These are phyloP conservation scores for Didymellaceae sp. DNA, from an alignment of 2,329 filamentous ascomycete genomes.

Conservation along the genomic window DNA sequence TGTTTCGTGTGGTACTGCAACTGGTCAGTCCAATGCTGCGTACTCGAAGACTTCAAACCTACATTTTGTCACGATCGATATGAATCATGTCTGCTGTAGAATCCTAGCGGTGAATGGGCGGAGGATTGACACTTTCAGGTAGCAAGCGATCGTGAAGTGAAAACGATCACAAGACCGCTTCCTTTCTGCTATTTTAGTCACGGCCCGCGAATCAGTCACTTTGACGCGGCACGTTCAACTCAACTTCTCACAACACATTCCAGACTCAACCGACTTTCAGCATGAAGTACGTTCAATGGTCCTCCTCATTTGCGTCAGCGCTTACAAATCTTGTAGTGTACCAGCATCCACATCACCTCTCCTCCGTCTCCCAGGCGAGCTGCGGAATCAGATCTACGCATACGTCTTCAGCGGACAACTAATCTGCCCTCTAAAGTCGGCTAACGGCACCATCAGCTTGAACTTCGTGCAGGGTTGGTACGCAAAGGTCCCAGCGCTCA, in stretches of 20 bases:
- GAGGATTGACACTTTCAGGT: too few relatives aligned
- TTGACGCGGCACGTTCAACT: too few relatives aligned
- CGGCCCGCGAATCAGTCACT: too few relatives aligned
- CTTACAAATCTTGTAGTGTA: not conserved
- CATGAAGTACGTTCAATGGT: not conserved
- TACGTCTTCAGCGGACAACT: constrained; percentile 7
- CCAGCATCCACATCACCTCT: constrained; percentile 9
- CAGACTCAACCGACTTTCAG: too few relatives aligned
- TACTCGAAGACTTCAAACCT: not conserved
- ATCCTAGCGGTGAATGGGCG: too few relatives aligned
- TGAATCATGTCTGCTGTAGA: too few relatives aligned
- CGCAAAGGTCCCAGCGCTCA: not conserved
- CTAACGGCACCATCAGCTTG: too few relatives aligned
- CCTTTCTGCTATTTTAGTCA: too few relatives aligned
- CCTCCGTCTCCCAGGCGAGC: constrained; percentile 19
- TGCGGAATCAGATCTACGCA: constrained; percentile 23
- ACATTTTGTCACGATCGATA: not conserved
- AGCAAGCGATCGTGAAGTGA: too few relatives aligned
- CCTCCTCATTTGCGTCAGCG: not conserved
- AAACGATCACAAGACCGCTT: too few relatives aligned
- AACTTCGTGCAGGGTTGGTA: too few relatives aligned
- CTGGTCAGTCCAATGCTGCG: not conserved
- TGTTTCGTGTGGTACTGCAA: not conserved
- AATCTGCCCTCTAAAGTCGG: not conserved
- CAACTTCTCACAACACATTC: too few relatives aligned